phyloP scores from a whole-genome alignment of 1,139 yeast genomes.

The Wickerhamiella infanticola region DNA sequence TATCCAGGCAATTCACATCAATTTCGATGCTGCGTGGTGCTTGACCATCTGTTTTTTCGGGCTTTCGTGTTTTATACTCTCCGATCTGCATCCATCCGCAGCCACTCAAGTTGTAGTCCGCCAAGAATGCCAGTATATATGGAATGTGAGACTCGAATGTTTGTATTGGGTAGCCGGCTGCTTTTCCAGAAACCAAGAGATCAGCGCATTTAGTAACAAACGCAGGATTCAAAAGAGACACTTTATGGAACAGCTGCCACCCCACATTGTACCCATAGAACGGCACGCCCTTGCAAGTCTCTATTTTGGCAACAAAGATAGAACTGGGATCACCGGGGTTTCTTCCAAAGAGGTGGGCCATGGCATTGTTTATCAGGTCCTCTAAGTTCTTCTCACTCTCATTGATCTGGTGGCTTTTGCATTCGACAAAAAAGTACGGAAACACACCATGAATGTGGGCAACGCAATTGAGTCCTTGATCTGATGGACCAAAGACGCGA shows the following conservation, averaged over 20 bases:
- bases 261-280: slow-evolving; percentile 74
- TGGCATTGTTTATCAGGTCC: slow-evolving; percentile 18
- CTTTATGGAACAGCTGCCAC: slow-evolving; percentile 46
- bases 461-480: slow-evolving; percentile 38
- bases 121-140: slow-evolving; percentile 53
- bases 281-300: slow-evolving; percentile 60
- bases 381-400: slow-evolving; percentile 10
- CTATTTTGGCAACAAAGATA: slow-evolving; percentile 47
- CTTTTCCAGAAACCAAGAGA: slow-evolving; percentile 37
- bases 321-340: slow-evolving; percentile 19
- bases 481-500: slow-evolving; percentile 56
- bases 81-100: slow-evolving; percentile 53
- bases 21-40: slow-evolving; percentile 8
- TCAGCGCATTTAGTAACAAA: slow-evolving; percentile 45
- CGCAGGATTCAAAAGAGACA: slow-evolving; percentile 50
- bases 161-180: slow-evolving; percentile 27
- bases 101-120: slow-evolving; percentile 74
- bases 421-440: slow-evolving; percentile 49
- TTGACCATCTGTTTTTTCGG: background rate
- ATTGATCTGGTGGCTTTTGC: background rate
- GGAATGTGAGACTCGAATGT: slow-evolving; percentile 76
- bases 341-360: slow-evolving; percentile 15
- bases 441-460: slow-evolving; percentile 73
- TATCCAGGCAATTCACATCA: slow-evolving; percentile 10
- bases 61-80: slow-evolving; percentile 5